These are phyloP conservation scores for Wallacemonas sp. DNA, from an alignment of 208 protist species.

Conservation along the genomic window DNA sequence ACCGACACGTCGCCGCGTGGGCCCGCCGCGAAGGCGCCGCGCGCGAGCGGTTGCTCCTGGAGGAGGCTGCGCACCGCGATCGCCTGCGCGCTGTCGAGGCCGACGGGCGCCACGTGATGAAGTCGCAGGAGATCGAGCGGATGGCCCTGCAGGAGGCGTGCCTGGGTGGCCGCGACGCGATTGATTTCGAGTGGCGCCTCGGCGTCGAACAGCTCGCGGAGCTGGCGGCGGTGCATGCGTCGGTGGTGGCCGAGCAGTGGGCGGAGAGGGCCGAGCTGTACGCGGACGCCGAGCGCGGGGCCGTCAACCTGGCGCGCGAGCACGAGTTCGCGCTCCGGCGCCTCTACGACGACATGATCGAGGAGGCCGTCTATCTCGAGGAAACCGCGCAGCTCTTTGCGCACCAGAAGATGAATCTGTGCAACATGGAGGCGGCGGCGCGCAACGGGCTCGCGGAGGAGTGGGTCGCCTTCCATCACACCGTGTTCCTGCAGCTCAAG, in stretches of 20 bases:
- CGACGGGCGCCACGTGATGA: constrained; percentile 14
- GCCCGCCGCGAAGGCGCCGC: constrained; percentile 28
- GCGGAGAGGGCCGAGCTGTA: constrained; percentile 21
- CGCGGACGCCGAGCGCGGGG: constrained; percentile 23
- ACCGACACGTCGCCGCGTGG: constrained; percentile 11
- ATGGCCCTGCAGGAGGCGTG: constrained; percentile 16
- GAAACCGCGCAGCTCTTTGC: constrained; percentile 35
- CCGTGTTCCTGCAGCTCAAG: constrained; percentile 37
- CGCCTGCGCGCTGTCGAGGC: constrained; percentile 9
- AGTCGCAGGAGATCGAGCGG: not conserved
- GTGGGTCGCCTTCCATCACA: constrained; percentile 25
- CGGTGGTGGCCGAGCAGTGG: constrained; percentile 3
- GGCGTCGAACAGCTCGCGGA: constrained; percentile 9
- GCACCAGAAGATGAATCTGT: constrained; percentile 17
- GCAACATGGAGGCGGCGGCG: constrained; percentile 22
- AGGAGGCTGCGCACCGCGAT: constrained; percentile 36
- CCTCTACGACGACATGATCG: constrained; percentile 20
- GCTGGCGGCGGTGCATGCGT: not conserved
- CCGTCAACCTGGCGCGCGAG: constrained; percentile 18
- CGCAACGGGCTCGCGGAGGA: constrained; percentile 26
- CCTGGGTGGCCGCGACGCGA: constrained; percentile 1
- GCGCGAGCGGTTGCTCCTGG: constrained; percentile 33
- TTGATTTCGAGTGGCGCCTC: constrained; percentile 15
- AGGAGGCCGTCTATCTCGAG: constrained; percentile 22
- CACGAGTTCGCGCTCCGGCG: constrained; percentile 23